These are phyloP conservation scores for Aspergillus caelatus DNA, from an alignment of 2,329 filamentous ascomycete species.

Conservation along the genomic window DNA sequence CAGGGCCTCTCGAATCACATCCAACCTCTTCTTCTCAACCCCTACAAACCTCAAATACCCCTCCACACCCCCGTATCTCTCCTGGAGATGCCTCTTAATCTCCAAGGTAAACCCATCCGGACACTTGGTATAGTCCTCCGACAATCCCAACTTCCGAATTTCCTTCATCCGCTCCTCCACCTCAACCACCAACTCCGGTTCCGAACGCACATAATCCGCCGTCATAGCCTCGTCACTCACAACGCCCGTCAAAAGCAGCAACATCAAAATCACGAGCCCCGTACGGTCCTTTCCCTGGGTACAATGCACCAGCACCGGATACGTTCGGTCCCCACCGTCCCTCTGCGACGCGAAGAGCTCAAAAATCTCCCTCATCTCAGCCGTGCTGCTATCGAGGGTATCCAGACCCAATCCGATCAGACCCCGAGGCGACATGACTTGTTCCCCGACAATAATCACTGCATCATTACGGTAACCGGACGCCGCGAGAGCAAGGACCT, in stretches of 20 bases:
- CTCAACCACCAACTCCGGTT: constrained; percentile 62
- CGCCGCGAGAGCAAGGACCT: constrained; percentile 64
- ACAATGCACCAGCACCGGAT: constrained; percentile 76
- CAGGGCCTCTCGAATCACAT: constrained; percentile 33
- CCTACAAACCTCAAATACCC: constrained; percentile 68
- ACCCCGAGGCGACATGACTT: constrained; percentile 73
- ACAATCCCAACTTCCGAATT: constrained; percentile 70
- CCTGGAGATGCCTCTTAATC: constrained; percentile 61
- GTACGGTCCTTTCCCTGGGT: constrained; percentile 88
- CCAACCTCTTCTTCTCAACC: constrained; percentile 52
- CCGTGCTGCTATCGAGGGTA: constrained; percentile 68
- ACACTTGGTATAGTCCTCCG: constrained; percentile 72
- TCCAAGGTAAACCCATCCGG: constrained; percentile 64
- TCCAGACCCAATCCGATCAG: constrained; percentile 70
- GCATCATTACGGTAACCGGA: constrained; percentile 70
- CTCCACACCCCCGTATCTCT: constrained; percentile 67
- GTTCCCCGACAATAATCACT: constrained; percentile 67
- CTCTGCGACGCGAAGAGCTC: constrained; percentile 55
- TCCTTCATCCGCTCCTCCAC: constrained; percentile 67
- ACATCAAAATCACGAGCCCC: constrained; percentile 69
- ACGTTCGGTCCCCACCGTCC: constrained; percentile 46
- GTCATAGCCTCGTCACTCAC: constrained; percentile 64
- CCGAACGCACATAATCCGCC: constrained; percentile 72
- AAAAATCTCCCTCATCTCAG: constrained; percentile 70
- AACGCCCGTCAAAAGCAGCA: constrained; percentile 63